Base-by-base conservation (phyloP, 140 eudicot genomes). In the Oenanthe javanica region DNA sequence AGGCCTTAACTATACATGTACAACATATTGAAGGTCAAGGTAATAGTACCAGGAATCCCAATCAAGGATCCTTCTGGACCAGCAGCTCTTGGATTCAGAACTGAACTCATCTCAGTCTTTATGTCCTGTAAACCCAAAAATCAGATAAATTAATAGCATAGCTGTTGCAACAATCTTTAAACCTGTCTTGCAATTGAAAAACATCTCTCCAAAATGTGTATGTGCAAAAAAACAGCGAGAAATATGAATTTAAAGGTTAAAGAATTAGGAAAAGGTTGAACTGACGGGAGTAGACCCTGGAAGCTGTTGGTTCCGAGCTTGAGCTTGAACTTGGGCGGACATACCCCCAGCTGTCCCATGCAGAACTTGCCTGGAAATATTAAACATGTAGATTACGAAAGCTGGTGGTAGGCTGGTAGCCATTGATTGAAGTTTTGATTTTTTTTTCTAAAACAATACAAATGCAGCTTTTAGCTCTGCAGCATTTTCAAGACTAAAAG, bases 21-120 rank as follows among this genome's bases (percentile, higher is more conserved):
- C 10, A 25, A 63, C 36, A 50, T 15, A 64, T 43, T 25, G 42
- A 69, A 83, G 45, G 66, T 9, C 46, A 27, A 72, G 49, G 66
- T 46, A 64, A 69, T 23, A 48, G 72, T 94, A 92, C 99, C 99
- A 71, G 96, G 97, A 84, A 92, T 87, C 19, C 99, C 99, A 42
- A 90, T 92, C 76, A 95, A 84, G 75, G 99, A 94, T 80, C 91
- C 97, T 84, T 95, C 99, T 54, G 92, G 82, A 27, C 95, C 98
- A 6, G 89, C 87, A 83, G 89, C 92, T 92, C 99, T 86, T 64
- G 92, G 96, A 81, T 90, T 95, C 85, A 92, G 82, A 14, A 95
- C 86, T 46, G 96, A 89, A 84, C 88, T 95, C 93, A 95, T 89
- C 84, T 95, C 99, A 2, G 97, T 87, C 84, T 95, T 95, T 54